Evolutionary conservation across 2,329 filamentous ascomycete genomes (phyloP), one percentile per base, ranked within the genome.

Genomic region (Aureobasidium pullulans): DNA sequence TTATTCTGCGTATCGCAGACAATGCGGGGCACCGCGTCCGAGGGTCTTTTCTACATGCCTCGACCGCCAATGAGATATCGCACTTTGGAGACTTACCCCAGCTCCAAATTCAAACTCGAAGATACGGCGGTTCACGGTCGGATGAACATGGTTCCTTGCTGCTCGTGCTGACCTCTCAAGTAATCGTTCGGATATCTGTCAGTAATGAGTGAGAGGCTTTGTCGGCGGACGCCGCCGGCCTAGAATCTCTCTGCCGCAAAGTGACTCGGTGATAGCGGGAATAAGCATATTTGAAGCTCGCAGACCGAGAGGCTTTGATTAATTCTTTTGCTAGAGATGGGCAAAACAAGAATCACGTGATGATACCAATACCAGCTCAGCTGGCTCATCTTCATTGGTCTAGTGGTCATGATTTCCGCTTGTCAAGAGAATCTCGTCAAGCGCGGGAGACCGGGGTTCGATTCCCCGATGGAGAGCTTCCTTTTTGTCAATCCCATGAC

Each of bases 361-460:
- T 36, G 34, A 49, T 10, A 49, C 47, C 47, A 49, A 49, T 49
- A n/a, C 47, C 31, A 11, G 47, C 47, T 16, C 4, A 49, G 47
- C 47, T 11, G 16, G 49, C 15, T 42, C 37, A 40, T 52, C 49
- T 52, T 49, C 47, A 49, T 49, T 49, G 47, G 47, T 49, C 47
- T 49, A 49, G 47, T 49, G 47, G 47, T 49, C 47, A 49, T 49
- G 47, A 49, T 49, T 49, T 49, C 47, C 47, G 47, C 47, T 49
- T 49, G 47, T 49, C 47, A 49, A 49, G 47, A 49, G 32, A 34
- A 49, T 49, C 47, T 37, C 47, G 47, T 49, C 47, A 49, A 49
- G 47, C 47, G 47, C 47, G 47, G 47, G 47, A 49, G 47, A 49
- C 47, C 47, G 37, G 47, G 47, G 47, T 49, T 49, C 47, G 47